Evolutionary conservation across 139 green algal species (phyloP).

Genomic region (Chlorella sp.): DNA sequence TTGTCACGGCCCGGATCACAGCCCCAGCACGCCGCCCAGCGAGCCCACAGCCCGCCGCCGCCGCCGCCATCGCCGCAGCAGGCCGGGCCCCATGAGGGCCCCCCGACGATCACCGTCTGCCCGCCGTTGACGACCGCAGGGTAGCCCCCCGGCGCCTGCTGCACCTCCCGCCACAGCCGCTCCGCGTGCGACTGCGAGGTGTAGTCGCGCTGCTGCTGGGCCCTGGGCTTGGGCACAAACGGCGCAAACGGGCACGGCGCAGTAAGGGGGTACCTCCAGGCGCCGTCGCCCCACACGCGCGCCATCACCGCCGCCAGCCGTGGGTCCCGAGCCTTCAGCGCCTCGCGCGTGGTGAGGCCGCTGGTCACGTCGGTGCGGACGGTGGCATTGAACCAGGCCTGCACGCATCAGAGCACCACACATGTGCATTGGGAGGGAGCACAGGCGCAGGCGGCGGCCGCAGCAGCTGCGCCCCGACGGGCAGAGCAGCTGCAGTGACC

Average conservation of each 20-base stretch:
- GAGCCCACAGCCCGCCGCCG: no score
- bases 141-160: background rate
- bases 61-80: no score
- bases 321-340: constrained; percentile 58
- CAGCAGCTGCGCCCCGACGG: no score
- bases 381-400: constrained; percentile 78
- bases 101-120: no score
- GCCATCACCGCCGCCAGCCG: constrained; percentile 58
- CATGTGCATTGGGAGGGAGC: no score
- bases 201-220: background rate
- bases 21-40: no score
- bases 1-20: no score
- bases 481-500: no score
- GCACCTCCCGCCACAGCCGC: background rate
- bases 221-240: background rate
- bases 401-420: no score
- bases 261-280: constrained; percentile 64
- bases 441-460: no score
- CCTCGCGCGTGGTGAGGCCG: constrained; percentile 69
- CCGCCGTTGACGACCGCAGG: no score
- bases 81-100: no score
- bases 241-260: constrained; percentile 27
- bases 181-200: background rate
- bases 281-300: constrained; percentile 55
- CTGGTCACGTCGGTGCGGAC: constrained; percentile 70